Base-by-base conservation (phyloP, 2,329 filamentous ascomycete species). In the Trichoderma gracile region DNA sequence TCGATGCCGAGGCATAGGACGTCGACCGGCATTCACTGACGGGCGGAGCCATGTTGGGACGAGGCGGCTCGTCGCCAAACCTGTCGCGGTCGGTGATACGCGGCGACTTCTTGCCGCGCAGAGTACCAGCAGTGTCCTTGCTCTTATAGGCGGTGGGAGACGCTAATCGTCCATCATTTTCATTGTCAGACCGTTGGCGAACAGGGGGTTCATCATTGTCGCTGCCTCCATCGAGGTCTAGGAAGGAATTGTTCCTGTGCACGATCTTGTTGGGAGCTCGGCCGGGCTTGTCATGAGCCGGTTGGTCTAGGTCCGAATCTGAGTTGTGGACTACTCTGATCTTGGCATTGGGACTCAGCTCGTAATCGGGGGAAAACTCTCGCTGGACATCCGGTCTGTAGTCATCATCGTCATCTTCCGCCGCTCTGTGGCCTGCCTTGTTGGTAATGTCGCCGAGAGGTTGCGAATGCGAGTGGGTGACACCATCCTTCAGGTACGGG, bases 301-400 rank as follows among this genome's bases (percentile, higher is more conserved):
- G 40, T 45, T 61, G 54, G 40, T 71, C 67, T 53, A 72, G 68
- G 15, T 75, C 75, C 10, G 80, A 79, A 43, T 79, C 80, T 5
- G 81, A 77, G 19, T 60, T 50, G 61, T 81, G 80, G 42, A 91
- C 85, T n/a, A 83, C 78, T 61, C 88, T 84, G 46, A 92, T 90
- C n/a, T 86, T 87, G 30, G 90, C 88, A 73, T 86, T 89, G 45
- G 86, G 85, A 67, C 88, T 87, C 14, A 89, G 89, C 52, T 89
- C 88, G 74, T 93, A 93, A 60, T 89, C 88, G 14, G 89, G 88
- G 19, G 90, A 92, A 73, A 93, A 92, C 2, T 88, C 86, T 67
- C 86, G 81, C 43, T 81, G 76, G 58, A 77, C 80, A 21, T 77
- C 68, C 69, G 75, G 64, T 55, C 70, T 69, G 21, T 76, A 73